phyloP scores from a whole-genome alignment of 2,329 filamentous ascomycete genomes.

The Alternaria dauci region DNA sequence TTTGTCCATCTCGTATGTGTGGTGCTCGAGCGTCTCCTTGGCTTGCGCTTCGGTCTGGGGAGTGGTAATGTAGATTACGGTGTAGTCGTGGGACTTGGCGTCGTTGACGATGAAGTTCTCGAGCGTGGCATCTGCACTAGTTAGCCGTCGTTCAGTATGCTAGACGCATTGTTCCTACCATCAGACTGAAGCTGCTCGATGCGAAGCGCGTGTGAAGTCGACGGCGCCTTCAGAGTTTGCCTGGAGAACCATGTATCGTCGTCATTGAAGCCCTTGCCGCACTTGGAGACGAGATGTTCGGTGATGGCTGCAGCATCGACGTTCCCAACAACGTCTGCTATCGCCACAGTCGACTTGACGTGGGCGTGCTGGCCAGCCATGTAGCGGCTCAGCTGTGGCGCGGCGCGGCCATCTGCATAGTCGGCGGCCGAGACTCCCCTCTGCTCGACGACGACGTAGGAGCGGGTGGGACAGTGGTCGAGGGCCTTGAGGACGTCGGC shows the following conservation, averaged over 20 bases:
- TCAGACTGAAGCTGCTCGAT: conserved; percentile 25
- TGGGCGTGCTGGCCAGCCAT: conserved; percentile 59
- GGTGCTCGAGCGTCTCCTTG: conserved; percentile 33
- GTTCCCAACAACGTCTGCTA: conserved; percentile 63
- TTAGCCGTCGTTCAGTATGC: conserved; percentile 6
- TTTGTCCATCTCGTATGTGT: conserved; percentile 69
- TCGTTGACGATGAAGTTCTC: conserved; percentile 46
- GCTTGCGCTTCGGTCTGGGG: conserved; percentile 53
- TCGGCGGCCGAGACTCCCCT: conserved; percentile 76
- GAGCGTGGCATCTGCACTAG: conserved; percentile 31
- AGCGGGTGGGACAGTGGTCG: conserved; percentile 72
- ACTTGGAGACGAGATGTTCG: conserved; percentile 56
- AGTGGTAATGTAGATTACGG: conserved; percentile 77
- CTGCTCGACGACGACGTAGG: conserved; percentile 81
- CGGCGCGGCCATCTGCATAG: conserved; percentile 63
- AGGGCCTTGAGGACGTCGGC: conserved; percentile 60
- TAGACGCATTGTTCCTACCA: conserved; percentile 22
- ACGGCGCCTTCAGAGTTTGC: conserved; percentile 23
- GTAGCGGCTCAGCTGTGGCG: conserved; percentile 64
- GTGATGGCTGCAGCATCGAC: conserved; percentile 57
- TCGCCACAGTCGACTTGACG: conserved; percentile 61
- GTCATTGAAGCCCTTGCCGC: conserved; percentile 53
- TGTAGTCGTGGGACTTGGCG: conserved; percentile 66
- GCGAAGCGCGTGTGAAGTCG: conserved; percentile 25
- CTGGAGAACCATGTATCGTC: conserved; percentile 16